Evolutionary conservation across 106 monocot genomes (phyloP).

Genomic region (Platanthera zijinensis): DNA sequence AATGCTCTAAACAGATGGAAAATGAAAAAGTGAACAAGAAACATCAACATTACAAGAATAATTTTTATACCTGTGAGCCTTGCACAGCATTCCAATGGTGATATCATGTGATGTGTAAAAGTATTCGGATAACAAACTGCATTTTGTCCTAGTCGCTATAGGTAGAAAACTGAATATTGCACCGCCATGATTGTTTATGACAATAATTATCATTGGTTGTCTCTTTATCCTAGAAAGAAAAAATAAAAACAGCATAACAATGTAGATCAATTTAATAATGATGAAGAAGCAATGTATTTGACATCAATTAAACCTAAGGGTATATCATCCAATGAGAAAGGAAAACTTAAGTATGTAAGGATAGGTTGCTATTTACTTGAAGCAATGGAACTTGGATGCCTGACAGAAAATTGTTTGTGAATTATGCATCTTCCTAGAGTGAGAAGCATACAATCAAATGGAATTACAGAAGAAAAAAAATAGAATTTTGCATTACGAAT

Average conservation of each 20-base stretch:
- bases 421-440: neutral
- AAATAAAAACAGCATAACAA: neutral
- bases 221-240: constrained; percentile 41
- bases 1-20: neutral
- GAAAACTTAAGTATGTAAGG: neutral
- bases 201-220: constrained; percentile 71
- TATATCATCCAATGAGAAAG: neutral
- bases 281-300: neutral
- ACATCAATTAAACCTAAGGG: neutral
- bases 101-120: constrained; percentile 87
- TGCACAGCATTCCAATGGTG: constrained; percentile 55
- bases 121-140: constrained; percentile 43
- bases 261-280: neutral
- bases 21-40: neutral
- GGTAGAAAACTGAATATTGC: constrained; percentile 92
- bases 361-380: neutral
- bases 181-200: constrained; percentile 94
- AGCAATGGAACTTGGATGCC: neutral
- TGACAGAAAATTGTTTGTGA: neutral
- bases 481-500: too few relatives aligned
- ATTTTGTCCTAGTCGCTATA: constrained; percentile 41
- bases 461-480: neutral
- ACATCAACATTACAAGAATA: neutral
- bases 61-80: constrained; percentile 60
- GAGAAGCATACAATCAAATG: neutral